Evolutionary conservation across 1,284 basidiomycete genomes (phyloP).

Genomic region (Marasmius sp.): DNA sequence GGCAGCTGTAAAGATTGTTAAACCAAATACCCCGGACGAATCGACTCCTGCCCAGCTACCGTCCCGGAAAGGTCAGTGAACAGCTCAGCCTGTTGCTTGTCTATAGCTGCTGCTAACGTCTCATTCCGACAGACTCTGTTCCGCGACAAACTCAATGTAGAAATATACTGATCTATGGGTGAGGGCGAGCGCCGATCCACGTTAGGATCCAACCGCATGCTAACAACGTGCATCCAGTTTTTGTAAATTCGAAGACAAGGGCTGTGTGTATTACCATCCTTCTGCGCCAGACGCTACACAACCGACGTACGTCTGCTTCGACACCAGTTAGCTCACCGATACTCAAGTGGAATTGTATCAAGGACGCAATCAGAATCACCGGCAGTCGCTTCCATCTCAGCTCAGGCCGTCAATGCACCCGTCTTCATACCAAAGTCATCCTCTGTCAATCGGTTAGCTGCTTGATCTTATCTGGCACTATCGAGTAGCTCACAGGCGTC

Average conservation of each 20-base stretch:
- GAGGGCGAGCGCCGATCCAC: conserved; percentile 20
- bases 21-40: conserved; percentile 37
- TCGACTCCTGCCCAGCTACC: conserved; percentile 16
- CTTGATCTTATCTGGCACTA: background rate
- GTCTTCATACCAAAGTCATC: conserved; percentile 80
- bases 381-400: conserved; percentile 27
- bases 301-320: conserved; percentile 15
- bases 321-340: background rate
- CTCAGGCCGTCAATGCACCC: conserved; percentile 70
- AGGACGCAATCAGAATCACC: conserved; percentile 49
- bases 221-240: conserved; percentile 42
- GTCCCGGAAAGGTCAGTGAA: conserved; percentile 38
- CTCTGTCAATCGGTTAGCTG: background rate
- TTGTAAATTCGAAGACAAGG: conserved; percentile 85
- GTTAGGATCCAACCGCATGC: conserved; percentile 2
- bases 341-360: conserved; percentile 10
- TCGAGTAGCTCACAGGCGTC: background rate
- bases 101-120: too few relatives aligned
- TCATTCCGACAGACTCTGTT: conserved; percentile 49
- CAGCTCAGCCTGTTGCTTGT: too few relatives aligned
- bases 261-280: conserved; percentile 82
- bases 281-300: conserved; percentile 39
- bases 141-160: conserved; percentile 70
- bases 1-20: conserved; percentile 42
- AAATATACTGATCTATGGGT: conserved; percentile 89